Conservation (phyloP, 495 filamentous ascomycete species). For the Xylaria flabelliformis region DNA sequence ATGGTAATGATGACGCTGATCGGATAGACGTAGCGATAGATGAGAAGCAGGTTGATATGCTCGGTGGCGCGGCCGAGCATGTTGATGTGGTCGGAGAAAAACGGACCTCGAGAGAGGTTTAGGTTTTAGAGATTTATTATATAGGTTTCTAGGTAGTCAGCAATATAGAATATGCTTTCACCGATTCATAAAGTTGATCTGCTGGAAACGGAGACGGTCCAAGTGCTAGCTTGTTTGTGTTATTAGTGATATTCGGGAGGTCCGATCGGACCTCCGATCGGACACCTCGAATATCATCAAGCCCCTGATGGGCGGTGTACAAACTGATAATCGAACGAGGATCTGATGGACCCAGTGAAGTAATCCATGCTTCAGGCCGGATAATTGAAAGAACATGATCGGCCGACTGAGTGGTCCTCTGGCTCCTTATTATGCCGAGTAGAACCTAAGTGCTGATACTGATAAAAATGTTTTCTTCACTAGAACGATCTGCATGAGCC, state of each 20-base stretch:
- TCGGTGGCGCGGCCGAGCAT: conserved; percentile 26
- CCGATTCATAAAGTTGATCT: neutral
- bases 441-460: neutral
- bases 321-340: neutral
- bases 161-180: neutral
- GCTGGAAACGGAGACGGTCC: neutral
- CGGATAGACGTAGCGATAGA: conserved; percentile 47
- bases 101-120: conserved; percentile 9
- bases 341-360: too few species aligned
- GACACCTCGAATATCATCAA: neutral
- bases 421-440: neutral
- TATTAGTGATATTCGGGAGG: too few species aligned
- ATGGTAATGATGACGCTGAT: conserved; percentile 64
- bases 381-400: neutral
- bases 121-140: neutral
- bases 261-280: neutral
- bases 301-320: neutral
- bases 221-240: neutral
- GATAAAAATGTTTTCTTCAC: neutral
- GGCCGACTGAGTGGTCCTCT: neutral
- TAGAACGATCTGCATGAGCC: neutral
- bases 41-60: conserved; percentile 32
- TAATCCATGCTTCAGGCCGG: neutral
- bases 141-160: conserved; percentile 3
- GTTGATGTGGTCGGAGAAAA: conserved; percentile 32